These are phyloP conservation scores for Achaetomiella virescens DNA, from an alignment of 495 filamentous ascomycete species.

Conservation along the genomic window DNA sequence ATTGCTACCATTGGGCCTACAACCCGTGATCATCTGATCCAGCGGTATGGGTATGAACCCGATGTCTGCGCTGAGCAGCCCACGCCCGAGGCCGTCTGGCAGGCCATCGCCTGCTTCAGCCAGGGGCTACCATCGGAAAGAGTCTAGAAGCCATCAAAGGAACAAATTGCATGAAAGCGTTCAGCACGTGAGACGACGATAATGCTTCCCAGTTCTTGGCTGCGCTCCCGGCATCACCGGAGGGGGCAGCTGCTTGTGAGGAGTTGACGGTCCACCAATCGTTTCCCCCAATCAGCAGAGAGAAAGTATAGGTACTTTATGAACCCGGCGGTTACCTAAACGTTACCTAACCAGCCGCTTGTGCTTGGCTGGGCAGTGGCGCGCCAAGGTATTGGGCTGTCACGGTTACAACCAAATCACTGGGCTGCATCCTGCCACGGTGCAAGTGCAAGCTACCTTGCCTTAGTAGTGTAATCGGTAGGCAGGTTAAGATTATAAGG, in stretches of 20 bases:
- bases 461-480: too few species aligned
- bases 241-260: background rate
- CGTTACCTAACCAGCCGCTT: constrained; percentile 9
- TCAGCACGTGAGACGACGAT: background rate
- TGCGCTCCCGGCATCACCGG: background rate
- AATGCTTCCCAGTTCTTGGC: background rate
- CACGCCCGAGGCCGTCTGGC: constrained; percentile 74
- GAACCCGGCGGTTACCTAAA: constrained; percentile 8
- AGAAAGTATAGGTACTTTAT: constrained; percentile 4
- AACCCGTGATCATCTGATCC: constrained; percentile 66
- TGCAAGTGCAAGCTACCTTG: too few species aligned
- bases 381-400: constrained; percentile 11
- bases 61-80: constrained; percentile 80
- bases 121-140: constrained; percentile 1
- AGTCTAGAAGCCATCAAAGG: background rate
- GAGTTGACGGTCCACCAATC: background rate
- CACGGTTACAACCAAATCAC: too few species aligned
- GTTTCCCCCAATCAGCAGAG: background rate
- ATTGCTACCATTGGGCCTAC: constrained; percentile 93
- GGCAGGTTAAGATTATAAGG: too few species aligned
- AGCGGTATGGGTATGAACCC: constrained; percentile 61
- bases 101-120: constrained; percentile 55
- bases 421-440: background rate
- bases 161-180: background rate
- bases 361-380: background rate